Conservation (phyloP, 1,139 yeast species). For the Kodamaea alishanica region DNA sequence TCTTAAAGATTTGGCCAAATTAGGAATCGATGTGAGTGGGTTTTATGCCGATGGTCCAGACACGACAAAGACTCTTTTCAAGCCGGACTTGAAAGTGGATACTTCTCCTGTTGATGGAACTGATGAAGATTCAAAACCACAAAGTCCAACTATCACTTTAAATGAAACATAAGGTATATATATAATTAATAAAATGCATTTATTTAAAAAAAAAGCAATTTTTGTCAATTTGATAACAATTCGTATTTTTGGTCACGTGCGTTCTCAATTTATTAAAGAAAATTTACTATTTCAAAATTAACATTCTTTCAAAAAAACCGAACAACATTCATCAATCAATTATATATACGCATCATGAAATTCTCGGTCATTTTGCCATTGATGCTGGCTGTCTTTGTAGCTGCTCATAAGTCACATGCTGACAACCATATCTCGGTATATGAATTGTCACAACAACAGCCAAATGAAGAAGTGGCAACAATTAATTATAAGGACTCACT, state of each 20-base stretch:
- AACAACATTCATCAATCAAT: too few relatives aligned
- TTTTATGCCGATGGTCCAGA: slow-evolving; percentile 20
- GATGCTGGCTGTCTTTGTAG: slow-evolving; percentile 1
- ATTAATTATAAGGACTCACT: slow-evolving; percentile 21
- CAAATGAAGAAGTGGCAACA: slow-evolving; percentile 7
- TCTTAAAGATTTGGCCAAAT: slow-evolving; percentile 24
- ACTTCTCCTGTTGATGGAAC: too few relatives aligned
- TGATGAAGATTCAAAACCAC: slow-evolving; percentile 12
- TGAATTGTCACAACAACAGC: slow-evolving; percentile 15
- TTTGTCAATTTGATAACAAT: too few relatives aligned
- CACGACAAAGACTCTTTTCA: slow-evolving; percentile 38
- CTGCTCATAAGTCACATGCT: not conserved
- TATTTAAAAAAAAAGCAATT: too few relatives aligned
- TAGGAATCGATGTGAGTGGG: slow-evolving; percentile 28
- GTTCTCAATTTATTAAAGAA: too few relatives aligned
- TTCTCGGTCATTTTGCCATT: slow-evolving; percentile 2
- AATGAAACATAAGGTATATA: slow-evolving; percentile 27
- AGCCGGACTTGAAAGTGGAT: slow-evolving; percentile 22
- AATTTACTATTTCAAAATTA: too few relatives aligned
- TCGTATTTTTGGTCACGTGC: too few relatives aligned
- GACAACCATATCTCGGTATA: slow-evolving; percentile 15
- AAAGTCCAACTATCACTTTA: slow-evolving; percentile 41
- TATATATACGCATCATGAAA: slow-evolving; percentile 1
- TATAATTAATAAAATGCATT: not conserved
- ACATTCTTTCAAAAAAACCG: too few relatives aligned